These are phyloP conservation scores for Yamadazyma blattariae DNA, from an alignment of 1,139 yeast species.

Conservation along the genomic window DNA sequence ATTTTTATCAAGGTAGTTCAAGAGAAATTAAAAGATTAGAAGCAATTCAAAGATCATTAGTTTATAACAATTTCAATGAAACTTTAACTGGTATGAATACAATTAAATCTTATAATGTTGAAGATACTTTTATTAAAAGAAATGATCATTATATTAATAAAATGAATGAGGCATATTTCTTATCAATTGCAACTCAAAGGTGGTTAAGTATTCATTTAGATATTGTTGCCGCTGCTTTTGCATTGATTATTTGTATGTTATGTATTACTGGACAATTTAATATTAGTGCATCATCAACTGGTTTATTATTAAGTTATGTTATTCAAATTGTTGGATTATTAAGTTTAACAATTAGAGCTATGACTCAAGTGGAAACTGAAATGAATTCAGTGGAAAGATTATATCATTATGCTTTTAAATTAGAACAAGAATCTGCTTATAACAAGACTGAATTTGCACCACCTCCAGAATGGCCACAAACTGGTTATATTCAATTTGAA, in stretches of 20 bases:
- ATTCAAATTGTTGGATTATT: slow-evolving; percentile 44
- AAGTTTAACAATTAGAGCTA: slow-evolving; percentile 39
- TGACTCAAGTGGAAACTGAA: slow-evolving; percentile 47
- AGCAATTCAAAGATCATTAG: slow-evolving; percentile 44
- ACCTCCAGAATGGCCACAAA: slow-evolving; percentile 76
- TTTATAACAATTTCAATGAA: slow-evolving; percentile 46
- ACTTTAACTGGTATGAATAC: slow-evolving; percentile 45
- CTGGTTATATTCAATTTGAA: slow-evolving; percentile 74
- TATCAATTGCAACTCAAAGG: slow-evolving; percentile 43
- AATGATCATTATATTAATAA: slow-evolving; percentile 35
- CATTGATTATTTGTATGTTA: slow-evolving; percentile 37
- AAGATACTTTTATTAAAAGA: slow-evolving; percentile 28
- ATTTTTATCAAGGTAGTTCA: slow-evolving; percentile 42
- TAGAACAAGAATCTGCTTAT: slow-evolving; percentile 77
- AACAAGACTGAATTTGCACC: slow-evolving; percentile 64
- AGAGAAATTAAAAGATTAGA: slow-evolving; percentile 46
- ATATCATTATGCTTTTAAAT: slow-evolving; percentile 38
- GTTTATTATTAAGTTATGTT: slow-evolving; percentile 42
- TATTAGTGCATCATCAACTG: slow-evolving; percentile 43
- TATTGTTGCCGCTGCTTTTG: slow-evolving; percentile 35
- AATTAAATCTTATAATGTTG: slow-evolving; percentile 36
- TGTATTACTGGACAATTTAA: slow-evolving; percentile 40
- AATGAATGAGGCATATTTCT: slow-evolving; percentile 44
- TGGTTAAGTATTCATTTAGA: slow-evolving; percentile 45
- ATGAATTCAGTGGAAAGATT: slow-evolving; percentile 49